Evolutionary conservation across 345 rosid species (phyloP).

Genomic region (Eucalyptus leucophloia): DNA sequence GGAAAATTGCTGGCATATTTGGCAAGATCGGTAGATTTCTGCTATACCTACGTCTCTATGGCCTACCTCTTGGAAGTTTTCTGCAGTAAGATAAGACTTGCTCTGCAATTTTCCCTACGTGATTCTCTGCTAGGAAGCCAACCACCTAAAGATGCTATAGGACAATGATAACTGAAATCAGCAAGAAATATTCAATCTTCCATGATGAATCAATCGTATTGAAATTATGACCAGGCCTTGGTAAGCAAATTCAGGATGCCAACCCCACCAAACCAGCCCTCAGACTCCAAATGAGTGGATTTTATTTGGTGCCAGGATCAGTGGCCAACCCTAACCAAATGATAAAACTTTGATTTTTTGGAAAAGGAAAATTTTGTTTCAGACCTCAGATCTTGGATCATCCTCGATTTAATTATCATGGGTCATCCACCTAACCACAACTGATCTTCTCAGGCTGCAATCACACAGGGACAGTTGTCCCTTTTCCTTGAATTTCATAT

Average conservation of each 20-base stretch:
- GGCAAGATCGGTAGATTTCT: neutral
- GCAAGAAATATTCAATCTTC: neutral
- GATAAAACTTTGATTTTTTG: neutral
- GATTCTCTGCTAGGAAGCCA: neutral
- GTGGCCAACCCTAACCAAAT: conserved; percentile 38
- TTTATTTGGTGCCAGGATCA: conserved; percentile 10
- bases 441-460: neutral
- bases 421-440: neutral
- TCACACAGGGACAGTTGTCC: neutral
- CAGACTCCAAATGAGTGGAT: neutral
- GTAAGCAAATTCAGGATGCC: conserved; percentile 27
- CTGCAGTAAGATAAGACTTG: neutral
- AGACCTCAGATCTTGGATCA: neutral
- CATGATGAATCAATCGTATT: neutral
- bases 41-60: neutral
- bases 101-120: neutral
- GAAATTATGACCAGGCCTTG: neutral
- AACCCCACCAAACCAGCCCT: conserved; percentile 34
- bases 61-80: neutral
- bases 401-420: neutral
- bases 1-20: neutral
- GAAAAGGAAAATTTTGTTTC: neutral
- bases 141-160: neutral
- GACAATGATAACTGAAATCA: neutral
- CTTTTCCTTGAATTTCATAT: neutral